Base-by-base conservation (phyloP, 495 filamentous ascomycete genomes). In the Diplogelasinospora grovesii region DNA sequence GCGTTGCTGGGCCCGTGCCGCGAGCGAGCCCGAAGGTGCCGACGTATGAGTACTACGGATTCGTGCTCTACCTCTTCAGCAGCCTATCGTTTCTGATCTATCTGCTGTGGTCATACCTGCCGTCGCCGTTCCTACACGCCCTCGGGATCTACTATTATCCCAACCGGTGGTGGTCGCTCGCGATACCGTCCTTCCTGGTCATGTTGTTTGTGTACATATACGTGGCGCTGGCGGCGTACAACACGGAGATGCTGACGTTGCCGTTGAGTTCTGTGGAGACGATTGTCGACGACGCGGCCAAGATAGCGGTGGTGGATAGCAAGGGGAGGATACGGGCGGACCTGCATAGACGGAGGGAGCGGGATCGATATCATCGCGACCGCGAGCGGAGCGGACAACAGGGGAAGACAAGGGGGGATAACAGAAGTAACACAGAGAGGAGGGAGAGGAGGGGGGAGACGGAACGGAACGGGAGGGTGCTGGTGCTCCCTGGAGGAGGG, bases 1-100 rank as follows among this genome's bases (percentile, higher is more conserved):
- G 75, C 18, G 70, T 69, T 19, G 75, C 82, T 24, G 79, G 79
- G 29, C 84, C 84, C 0, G 79, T 95, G 10, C 87, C 92, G 1
- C 82, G 89, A 24, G 92, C 89, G 11, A 82, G 82, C 29, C 92
- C 92, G 0, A 89, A 89, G 50, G 89, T 97, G 1, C 92, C 92
- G 7, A 98, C 92, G 0, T 97, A 98, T 61, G 92, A 98, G 57
- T 98, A 98, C 74, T 97, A 98, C 59, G 92, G 92, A 47, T 97
- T 98, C 65, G 89, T 92, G 36, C 74, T 98, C 19, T 97, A 98
- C 60, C 73, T 98, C 19, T 82, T 85, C 52, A 85, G 81, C 24
- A 82, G 76, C 10, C 65, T 89, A 25, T 78, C 75, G 1, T 97
- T 96, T 57, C 60, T 89, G 19, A 82, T 95, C 36, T 97, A 97